These are phyloP conservation scores for Lavandula angustifolia DNA, from an alignment of 257 asterid species.

Conservation along the genomic window DNA sequence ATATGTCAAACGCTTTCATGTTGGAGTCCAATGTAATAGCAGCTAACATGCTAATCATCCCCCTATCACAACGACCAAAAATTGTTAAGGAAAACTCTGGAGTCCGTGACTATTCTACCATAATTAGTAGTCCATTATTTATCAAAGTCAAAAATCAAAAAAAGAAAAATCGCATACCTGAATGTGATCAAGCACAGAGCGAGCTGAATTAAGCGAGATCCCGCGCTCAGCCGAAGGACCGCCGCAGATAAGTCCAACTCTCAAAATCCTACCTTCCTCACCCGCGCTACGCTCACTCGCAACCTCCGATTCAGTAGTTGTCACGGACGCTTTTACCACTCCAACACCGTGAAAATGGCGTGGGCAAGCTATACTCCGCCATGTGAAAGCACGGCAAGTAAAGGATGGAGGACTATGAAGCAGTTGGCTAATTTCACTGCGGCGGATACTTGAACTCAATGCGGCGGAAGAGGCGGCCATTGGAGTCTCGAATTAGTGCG, in stretches of 20 bases:
- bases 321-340: conserved; percentile 39
- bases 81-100: conserved; percentile 1
- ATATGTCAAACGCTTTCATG: conserved; percentile 74
- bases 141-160: not conserved
- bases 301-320: conserved; percentile 31
- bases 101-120: not conserved
- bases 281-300: conserved; percentile 29
- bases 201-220: conserved; percentile 78
- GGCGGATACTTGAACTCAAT: conserved; percentile 22
- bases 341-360: conserved; percentile 32
- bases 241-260: conserved; percentile 79
- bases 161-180: conserved; percentile 46
- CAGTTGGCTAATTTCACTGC: not conserved
- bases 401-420: conserved; percentile 17
- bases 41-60: conserved; percentile 72
- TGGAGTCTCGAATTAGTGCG: conserved; percentile 18
- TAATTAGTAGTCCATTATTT: not conserved
- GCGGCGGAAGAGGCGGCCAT: conserved; percentile 47
- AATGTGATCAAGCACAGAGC: conserved; percentile 88
- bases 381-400: not conserved
- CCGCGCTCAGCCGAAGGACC: conserved; percentile 95
- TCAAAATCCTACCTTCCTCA: conserved; percentile 46
- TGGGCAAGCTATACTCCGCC: conserved; percentile 24
- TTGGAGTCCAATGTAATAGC: conserved; percentile 76
- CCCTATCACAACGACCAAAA: conserved; percentile 47